Base-by-base conservation (phyloP, 192 early-diverging fungal genomes). In the Dimargaris xerosporica region DNA sequence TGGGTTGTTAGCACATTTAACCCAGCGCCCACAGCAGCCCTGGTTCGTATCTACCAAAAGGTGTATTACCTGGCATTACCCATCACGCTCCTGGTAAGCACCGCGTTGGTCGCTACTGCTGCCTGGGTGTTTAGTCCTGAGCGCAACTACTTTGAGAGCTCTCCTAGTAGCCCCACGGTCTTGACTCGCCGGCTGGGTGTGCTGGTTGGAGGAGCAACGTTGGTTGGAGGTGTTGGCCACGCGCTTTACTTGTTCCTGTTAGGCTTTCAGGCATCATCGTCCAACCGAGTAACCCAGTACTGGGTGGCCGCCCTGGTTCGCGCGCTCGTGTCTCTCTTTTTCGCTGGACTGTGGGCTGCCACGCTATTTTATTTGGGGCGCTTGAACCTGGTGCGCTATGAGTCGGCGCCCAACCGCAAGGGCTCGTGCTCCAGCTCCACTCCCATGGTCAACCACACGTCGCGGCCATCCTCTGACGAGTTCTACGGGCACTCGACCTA, bases 91-190 rank as follows among this genome's bases (percentile, higher is more conserved):
- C 29, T 55, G 54, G 21, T 15, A 3, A 26, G 15, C n/a, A 15
- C 29, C 28, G 16, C 28, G 1, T 25, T 55, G 16, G 15, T 29
- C 5, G 54, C 15, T 21, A 15, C 23, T 29, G 16, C 28, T 17
- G 29, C 54, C 21, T 26, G 17, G 1, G 23, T 29, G 54, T 55
- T 26, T 29, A 21, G 13, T 10, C 54, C 54, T 26, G 21, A 29
- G 3, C 17, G 28, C 13, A 55, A 55, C 29, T 55, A 55, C 21
- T 55, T 55, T 10, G 54, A 55, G 28, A 55, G 54, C 54, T 55
- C 54, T 1, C 13, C n/a, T 15, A 17, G 29, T 29, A 55, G 28
- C 10, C 15, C 28, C 21, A 16, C n/a, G 23, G 54, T 26, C 54
- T 17, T 55, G 21, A 29, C 54, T 16, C n/a, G 28, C 16, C n/a